Percentiles rank a stretch among this genome's conserved stretches.
Evolutionary conservation across 148 eudicot species (phyloP).

Genomic region (Vaccinium myrtillus): DNA sequence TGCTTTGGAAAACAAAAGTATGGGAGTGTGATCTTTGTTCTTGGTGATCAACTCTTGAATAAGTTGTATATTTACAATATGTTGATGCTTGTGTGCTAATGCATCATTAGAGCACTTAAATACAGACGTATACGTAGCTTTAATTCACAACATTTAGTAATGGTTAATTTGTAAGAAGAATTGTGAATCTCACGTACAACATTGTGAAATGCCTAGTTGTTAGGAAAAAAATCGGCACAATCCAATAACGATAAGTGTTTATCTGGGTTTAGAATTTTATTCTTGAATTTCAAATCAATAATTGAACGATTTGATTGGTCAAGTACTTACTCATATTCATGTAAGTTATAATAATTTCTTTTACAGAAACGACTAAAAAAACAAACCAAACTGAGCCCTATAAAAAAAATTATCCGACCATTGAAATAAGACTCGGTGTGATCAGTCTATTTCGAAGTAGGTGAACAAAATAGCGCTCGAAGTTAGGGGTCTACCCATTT

Average conservation of each 20-base stretch:
- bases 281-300: neutral
- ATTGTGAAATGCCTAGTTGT: no score
- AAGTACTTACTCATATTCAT: neutral
- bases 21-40: neutral
- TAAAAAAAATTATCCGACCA: neutral
- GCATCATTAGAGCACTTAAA: neutral
- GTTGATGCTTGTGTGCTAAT: neutral
- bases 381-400: neutral
- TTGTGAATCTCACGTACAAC: neutral
- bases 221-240: neutral
- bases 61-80: slow-evolving; percentile 12
- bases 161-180: neutral
- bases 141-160: neutral
- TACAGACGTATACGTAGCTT: neutral
- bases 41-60: slow-evolving; percentile 15
- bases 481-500: neutral
- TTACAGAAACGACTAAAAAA: neutral
- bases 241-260: neutral
- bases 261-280: neutral
- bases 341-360: neutral
- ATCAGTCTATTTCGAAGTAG: neutral
- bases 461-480: neutral
- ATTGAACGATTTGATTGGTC: neutral
- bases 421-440: neutral
- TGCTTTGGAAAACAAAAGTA: slow-evolving; percentile 17